Evolutionary conservation across 2,329 filamentous ascomycete genomes (phyloP), one percentile per base, ranked within the genome.

Genomic region (Nigrograna mackinnonii): DNA sequence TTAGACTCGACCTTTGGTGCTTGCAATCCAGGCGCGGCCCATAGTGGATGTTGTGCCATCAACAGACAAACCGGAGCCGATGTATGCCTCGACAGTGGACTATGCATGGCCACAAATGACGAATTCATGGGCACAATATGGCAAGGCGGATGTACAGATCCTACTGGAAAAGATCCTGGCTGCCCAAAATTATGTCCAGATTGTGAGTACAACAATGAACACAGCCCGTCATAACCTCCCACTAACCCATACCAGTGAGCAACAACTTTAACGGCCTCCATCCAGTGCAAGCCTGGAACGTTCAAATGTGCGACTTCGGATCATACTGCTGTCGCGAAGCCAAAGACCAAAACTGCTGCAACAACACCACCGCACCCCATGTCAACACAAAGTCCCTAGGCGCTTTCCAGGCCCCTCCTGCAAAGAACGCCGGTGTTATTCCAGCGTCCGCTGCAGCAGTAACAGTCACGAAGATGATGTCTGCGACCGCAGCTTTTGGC

Each of bases 121-220:
- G 45, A 53, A 36, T 57, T 47, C 20, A 51, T 66, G 41, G 64
- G 64, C 13, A 60, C 55, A 24, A 60, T 67, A 39, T 66, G 59
- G 54, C 60, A 65, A 30, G 45, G 40, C 42, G 64, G 61, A n/a
- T 67, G 64, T 54, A 67, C 64, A 24, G 64, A 67, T 48, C 38
- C 57, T 6, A 65, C 56, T 3, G 58, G 62, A 6, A 52, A 54
- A 21, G 57, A 60, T 40, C 43, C 40, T 7, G 57, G 49, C 30
- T 67, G 64, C 46, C 58, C 61, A 24, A 58, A 55, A 18, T 36
- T 60, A 22, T 67, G 64, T 39, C 57, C 62, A 22, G 52, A 52
- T 42, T 43, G 63, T 66, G 58, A 19, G 58, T 38, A 5, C 34
- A 28, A 14, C 22, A 20, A 14, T 6, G 13, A n/a, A 13, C 16